Evolutionary conservation across 371 early-diverging fungal species (phyloP).

Genomic region (Haplosporangium sp.): DNA sequence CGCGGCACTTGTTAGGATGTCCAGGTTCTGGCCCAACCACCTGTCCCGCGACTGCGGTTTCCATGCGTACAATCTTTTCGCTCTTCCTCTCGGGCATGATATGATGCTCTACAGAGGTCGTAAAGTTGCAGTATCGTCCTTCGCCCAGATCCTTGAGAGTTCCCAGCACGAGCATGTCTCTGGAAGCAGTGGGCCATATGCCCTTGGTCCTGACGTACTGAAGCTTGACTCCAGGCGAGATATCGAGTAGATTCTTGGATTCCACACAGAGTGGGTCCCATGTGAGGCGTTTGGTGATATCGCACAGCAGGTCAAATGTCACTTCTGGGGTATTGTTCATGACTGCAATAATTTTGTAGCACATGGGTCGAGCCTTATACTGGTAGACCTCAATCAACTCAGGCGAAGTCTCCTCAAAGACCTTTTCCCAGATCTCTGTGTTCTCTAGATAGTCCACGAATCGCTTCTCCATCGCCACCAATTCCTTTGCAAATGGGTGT

Average conservation of each 20-base stretch:
- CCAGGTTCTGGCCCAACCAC: slow-evolving; percentile 42
- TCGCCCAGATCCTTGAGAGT: slow-evolving; percentile 48
- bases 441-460: slow-evolving; percentile 49
- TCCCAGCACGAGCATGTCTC: slow-evolving; percentile 65
- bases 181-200: slow-evolving; percentile 69
- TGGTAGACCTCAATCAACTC: slow-evolving; percentile 58
- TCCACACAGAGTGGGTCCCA: slow-evolving; percentile 71
- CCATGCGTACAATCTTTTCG: slow-evolving; percentile 65
- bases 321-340: slow-evolving; percentile 57
- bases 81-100: slow-evolving; percentile 56
- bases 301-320: slow-evolving; percentile 65
- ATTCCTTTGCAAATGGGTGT: slow-evolving; percentile 40
- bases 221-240: slow-evolving; percentile 57
- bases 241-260: slow-evolving; percentile 52
- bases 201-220: slow-evolving; percentile 65
- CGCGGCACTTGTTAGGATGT: slow-evolving; percentile 52
- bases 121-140: slow-evolving; percentile 55
- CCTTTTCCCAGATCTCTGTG: slow-evolving; percentile 54
- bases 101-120: slow-evolving; percentile 58
- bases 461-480: slow-evolving; percentile 49
- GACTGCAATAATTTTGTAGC: slow-evolving; percentile 61
- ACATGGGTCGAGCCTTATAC: slow-evolving; percentile 59
- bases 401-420: slow-evolving; percentile 47
- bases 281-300: slow-evolving; percentile 57
- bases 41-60: slow-evolving; percentile 66